Base-by-base conservation (phyloP, 495 filamentous ascomycete species). In the Neurospora sp. region DNA sequence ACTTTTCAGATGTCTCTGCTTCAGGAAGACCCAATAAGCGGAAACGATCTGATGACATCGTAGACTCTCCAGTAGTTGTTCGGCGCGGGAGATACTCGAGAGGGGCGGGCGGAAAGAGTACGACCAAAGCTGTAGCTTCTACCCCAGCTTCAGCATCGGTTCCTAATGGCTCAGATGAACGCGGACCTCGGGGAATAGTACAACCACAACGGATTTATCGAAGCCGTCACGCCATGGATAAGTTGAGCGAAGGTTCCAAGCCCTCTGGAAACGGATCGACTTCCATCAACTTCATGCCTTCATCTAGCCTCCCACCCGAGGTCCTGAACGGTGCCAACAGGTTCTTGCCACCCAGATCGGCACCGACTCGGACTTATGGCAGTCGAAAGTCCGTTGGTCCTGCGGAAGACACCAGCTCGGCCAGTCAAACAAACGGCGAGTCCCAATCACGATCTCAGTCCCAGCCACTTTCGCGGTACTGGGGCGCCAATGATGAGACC, bases 381-480 rank as follows among this genome's bases (percentile, higher is more conserved):
- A 62, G 54, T 18, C 27, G 54, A 37, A 66, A 35, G 27, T 66
- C 27, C 27, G 54, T 35, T 66, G 54, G 27, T 66, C 54, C 54
- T 66, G 27, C 54, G 54, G 54, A 66, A 66, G 54, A 37, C 54
- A 35, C 12, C 27, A 27, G 14, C 27, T 16, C 54, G 54, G 27
- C 14, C 54, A 66, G 14, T 37, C 54, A 35, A 37, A 66, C 54
- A 31, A 37, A 66, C 11, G 39, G n/a, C 11, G 20, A 69, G 23
- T 73, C 71, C 14, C 74, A 73, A 16, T 42, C 74, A 18, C 74
- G 70, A 10, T 70, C 74, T n/a, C 74, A 60, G 37, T 23, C n/a
- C 42, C 54, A 66, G 54, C 54, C 27, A 18, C 54, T 66, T 66
- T 66, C 27, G 54, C 27, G 54, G 16, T 66, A 66, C 27, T 35